phyloP scores from a whole-genome alignment of 2,329 filamentous ascomycete genomes.

The Conoideocrella luteorostrata region DNA sequence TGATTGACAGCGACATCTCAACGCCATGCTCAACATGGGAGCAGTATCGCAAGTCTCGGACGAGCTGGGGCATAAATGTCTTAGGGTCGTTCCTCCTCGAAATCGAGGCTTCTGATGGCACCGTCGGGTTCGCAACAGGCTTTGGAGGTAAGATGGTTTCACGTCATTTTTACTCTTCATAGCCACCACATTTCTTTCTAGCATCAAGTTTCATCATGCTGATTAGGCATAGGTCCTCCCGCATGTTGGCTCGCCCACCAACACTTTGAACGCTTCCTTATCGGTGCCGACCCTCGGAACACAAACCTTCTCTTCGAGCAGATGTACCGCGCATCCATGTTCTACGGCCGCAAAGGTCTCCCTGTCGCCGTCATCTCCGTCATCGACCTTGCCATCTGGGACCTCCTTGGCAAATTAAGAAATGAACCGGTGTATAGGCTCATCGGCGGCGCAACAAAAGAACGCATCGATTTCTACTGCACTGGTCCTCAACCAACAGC shows the following conservation, averaged over 20 bases:
- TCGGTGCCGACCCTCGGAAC: conserved; percentile 83
- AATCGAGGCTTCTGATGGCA: conserved; percentile 81
- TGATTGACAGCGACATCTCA: conserved; percentile 86
- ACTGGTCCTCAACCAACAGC: conserved; percentile 79
- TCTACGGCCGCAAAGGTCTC: conserved; percentile 90
- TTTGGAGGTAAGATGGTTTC: conserved; percentile 59
- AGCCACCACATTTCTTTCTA: too few species aligned
- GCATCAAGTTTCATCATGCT: conserved; percentile 6
- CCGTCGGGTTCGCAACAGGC: conserved; percentile 88
- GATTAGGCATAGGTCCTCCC: conserved; percentile 74
- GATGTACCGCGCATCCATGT: conserved; percentile 95
- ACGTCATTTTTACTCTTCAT: not conserved
- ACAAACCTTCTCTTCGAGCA: conserved; percentile 91
- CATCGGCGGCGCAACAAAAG: conserved; percentile 82
- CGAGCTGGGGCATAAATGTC: conserved; percentile 93
- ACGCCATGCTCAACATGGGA: conserved; percentile 90
- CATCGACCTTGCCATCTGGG: conserved; percentile 89
- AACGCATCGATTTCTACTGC: conserved; percentile 87
- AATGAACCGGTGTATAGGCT: conserved; percentile 92
- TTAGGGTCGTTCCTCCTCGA: conserved; percentile 88
- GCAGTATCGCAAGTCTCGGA: conserved; percentile 78
- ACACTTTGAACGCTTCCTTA: conserved; percentile 87
- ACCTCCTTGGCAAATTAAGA: conserved; percentile 82
- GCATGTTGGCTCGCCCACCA: conserved; percentile 91
- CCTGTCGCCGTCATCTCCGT: conserved; percentile 89